A percentile compares a stretch with the other conserved stretches of the same genome.
Evolutionary conservation across 345 rosid species (phyloP).

Genomic region (Sisymbrium altissimum): DNA sequence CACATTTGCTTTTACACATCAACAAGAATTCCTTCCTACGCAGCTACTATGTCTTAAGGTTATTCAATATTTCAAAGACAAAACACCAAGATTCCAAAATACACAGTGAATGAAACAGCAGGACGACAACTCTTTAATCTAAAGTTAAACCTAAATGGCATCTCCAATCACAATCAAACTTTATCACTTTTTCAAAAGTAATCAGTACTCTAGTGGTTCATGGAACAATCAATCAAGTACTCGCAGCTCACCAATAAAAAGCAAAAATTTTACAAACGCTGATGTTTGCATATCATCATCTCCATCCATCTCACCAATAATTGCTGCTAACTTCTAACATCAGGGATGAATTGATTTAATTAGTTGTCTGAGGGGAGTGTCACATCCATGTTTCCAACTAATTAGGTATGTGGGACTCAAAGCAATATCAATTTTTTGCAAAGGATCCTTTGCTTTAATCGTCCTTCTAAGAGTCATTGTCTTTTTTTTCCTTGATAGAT

Average conservation of each 20-base stretch:
- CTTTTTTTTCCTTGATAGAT: conserved; percentile 37
- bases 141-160: conserved; percentile 5
- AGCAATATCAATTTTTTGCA: conserved; percentile 29
- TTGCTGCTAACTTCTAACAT: conserved; percentile 24
- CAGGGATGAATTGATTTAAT: conserved; percentile 17
- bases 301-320: conserved; percentile 26
- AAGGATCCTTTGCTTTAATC: conserved; percentile 37
- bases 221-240: conserved; percentile 29
- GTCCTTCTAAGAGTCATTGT: conserved; percentile 32
- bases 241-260: conserved; percentile 27
- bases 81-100: not conserved
- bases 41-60: not conserved
- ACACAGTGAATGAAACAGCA: not conserved
- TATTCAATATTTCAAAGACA: conserved; percentile 1
- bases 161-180: not conserved
- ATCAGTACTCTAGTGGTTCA: conserved; percentile 20
- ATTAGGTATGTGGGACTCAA: conserved; percentile 42
- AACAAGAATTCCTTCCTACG: not conserved
- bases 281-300: conserved; percentile 26
- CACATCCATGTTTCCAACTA: conserved; percentile 38
- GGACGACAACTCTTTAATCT: not conserved
- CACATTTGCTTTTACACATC: not conserved
- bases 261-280: not conserved
- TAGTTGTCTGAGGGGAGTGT: conserved; percentile 19
- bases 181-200: not conserved